Evolutionary conservation across 2,329 filamentous ascomycete species (phyloP).

Genomic region (Aurifilum marmelostoma): DNA sequence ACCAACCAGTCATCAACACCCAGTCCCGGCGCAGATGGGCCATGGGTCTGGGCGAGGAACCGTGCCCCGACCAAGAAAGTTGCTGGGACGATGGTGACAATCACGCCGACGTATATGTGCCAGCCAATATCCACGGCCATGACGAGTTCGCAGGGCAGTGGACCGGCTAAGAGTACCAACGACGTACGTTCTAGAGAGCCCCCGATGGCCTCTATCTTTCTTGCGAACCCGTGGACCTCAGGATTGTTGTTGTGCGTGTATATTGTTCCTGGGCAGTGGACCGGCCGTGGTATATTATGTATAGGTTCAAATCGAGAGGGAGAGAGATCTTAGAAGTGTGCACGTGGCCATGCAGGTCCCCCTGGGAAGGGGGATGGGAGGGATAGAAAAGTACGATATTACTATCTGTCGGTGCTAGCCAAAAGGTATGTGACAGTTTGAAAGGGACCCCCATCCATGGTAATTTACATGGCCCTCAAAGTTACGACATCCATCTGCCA

Average conservation of each 20-base stretch:
- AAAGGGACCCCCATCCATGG: not conserved
- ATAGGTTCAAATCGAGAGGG: not conserved
- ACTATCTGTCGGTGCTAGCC: not conserved
- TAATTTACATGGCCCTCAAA: not conserved
- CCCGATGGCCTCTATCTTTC: not conserved
- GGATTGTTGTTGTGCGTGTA: not conserved
- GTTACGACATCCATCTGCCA: not conserved
- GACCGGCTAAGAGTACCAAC: not conserved
- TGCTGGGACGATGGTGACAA: constrained; percentile 11
- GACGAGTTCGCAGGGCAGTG: not conserved
- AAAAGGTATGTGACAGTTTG: not conserved
- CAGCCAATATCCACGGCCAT: constrained; percentile 12
- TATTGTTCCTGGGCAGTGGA: not conserved
- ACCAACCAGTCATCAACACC: constrained; percentile 17
- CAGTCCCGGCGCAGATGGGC: not conserved
- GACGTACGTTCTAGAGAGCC: not conserved
- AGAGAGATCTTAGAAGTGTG: not conserved
- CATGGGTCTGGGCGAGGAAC: constrained; percentile 4
- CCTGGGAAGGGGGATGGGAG: not conserved
- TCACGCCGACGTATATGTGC: constrained; percentile 15
- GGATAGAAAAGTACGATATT: not conserved
- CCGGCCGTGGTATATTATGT: not conserved
- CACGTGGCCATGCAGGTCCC: not conserved
- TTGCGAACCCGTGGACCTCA: not conserved
- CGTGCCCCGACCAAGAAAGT: constrained; percentile 7